Base-by-base conservation (phyloP, 2,329 filamentous ascomycete genomes). In the Venturia effusa region DNA sequence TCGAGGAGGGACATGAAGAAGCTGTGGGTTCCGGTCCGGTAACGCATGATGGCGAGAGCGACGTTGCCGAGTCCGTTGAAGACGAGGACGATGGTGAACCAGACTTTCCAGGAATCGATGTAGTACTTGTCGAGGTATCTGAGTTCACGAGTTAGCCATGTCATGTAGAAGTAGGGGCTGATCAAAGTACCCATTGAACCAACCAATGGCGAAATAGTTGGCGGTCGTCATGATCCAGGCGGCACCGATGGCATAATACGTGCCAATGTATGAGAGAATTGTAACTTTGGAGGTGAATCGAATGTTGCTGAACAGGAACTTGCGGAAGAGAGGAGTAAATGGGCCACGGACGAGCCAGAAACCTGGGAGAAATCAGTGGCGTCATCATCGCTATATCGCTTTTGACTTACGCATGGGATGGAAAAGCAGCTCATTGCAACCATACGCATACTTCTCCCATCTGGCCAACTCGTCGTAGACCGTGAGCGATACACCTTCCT, bases 391-490 rank as follows among this genome's bases (percentile, higher is more conserved):
- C 37, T 6, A 39, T 39, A 39, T 11, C 11, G 6, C 6, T 39
- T 39, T 39, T 17, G 15, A 45, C 5, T 11, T 30, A 61, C 81
- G 77, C 45, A 90, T 73, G 0, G 87, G 87, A 68, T 88, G 80
- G 77, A 90, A 90, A 22, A 89, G 79, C 60, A 90, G 76, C 72
- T 89, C 87, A 70, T 85, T 88, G 70, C 85, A 87, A 8, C 87
- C 87, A 68, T 88, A 89, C 0, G 86, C 85, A 64, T 89, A 88
- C 75, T 89, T 89, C 70, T 89, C 84, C 87, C 87, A 89, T 59
- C 87, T 83, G 15, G 83, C 82, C 43, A 90, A 76, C 69, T 90
- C 87, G n/a, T n/a, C n/a, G n/a, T n/a, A n/a, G n/a, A n/a, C n/a
- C n/a, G n/a, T n/a, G n/a, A n/a, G n/a, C n/a, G n/a, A n/a, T n/a